Conservation (phyloP, 345 rosid species). For the Linum trigynum region DNA sequence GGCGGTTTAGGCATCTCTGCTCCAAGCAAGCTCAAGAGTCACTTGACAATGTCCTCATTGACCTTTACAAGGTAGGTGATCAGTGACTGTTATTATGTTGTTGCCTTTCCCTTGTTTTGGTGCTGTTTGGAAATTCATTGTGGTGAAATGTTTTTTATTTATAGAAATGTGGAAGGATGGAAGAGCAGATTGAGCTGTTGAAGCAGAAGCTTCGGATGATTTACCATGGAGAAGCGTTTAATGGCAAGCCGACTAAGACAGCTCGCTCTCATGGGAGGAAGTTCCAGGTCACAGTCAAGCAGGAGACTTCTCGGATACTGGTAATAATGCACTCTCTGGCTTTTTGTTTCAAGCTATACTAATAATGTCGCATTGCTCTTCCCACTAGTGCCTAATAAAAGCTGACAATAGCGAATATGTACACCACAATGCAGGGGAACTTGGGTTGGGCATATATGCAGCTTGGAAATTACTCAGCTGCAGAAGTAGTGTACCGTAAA, state of each 20-base stretch:
- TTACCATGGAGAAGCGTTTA: conserved; percentile 6
- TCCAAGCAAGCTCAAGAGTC: conserved; percentile 8
- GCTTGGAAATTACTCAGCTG: not conserved
- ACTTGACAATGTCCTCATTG: conserved; percentile 2
- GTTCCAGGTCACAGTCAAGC: conserved; percentile 81
- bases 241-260: conserved; percentile 3
- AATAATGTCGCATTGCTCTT: no score
- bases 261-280: conserved; percentile 72
- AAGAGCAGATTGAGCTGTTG: conserved; percentile 39
- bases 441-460: conserved; percentile 7
- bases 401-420: not conserved
- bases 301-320: conserved; percentile 76
- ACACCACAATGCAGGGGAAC: not conserved
- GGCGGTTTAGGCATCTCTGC: conserved; percentile 6
- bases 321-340: conserved; percentile 18
- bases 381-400: no score
- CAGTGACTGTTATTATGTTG: not conserved
- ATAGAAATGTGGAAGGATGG: conserved; percentile 23
- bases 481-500: not conserved
- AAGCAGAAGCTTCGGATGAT: conserved; percentile 6
- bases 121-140: not conserved
- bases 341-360: not conserved
- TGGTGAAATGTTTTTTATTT: not conserved
- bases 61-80: not conserved
- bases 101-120: not conserved